Conservation (phyloP, 176 grass and related monocot species). For the Carex parvula region DNA sequence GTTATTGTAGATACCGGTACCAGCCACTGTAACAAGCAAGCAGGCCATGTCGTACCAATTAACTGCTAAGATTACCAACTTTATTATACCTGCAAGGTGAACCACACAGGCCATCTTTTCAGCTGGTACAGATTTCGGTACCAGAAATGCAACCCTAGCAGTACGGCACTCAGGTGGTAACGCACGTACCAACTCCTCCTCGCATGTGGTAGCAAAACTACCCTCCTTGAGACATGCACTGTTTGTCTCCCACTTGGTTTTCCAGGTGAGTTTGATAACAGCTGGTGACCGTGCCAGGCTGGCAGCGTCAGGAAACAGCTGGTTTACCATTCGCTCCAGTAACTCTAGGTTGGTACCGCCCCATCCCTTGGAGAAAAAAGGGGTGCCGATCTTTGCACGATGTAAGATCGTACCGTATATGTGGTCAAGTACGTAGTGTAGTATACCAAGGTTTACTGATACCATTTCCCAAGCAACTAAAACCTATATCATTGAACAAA, state of each 20-base stretch:
- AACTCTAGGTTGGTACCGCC: slow-evolving; percentile 74
- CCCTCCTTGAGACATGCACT: slow-evolving; percentile 70
- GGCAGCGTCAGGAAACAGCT: slow-evolving; percentile 58
- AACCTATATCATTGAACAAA: background rate
- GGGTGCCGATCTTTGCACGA: slow-evolving; percentile 68
- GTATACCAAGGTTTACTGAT: slow-evolving; percentile 69
- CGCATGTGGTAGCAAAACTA: slow-evolving; percentile 71
- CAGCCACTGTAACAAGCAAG: background rate
- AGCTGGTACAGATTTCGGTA: slow-evolving; percentile 57
- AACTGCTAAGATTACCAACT: slow-evolving; percentile 13
- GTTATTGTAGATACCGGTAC: too few species aligned
- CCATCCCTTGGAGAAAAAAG: slow-evolving; percentile 94
- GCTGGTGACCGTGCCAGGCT: slow-evolving; percentile 60
- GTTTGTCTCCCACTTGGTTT: slow-evolving; percentile 85
- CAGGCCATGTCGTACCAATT: slow-evolving; percentile 15
- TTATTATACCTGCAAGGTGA: slow-evolving; percentile 83
- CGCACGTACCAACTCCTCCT: slow-evolving; percentile 53
- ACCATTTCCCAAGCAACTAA: slow-evolving; percentile 50
- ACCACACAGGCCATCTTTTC: slow-evolving; percentile 89
- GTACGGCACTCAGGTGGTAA: slow-evolving; percentile 78
- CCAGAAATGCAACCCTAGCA: slow-evolving; percentile 88
- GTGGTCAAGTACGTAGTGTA: slow-evolving; percentile 81
- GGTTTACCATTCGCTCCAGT: slow-evolving; percentile 82
- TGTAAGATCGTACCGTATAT: slow-evolving; percentile 78
- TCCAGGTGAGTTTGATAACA: slow-evolving; percentile 62